Conservation (phyloP, 257 asterid genomes). For the Eustoma russellianum region DNA sequence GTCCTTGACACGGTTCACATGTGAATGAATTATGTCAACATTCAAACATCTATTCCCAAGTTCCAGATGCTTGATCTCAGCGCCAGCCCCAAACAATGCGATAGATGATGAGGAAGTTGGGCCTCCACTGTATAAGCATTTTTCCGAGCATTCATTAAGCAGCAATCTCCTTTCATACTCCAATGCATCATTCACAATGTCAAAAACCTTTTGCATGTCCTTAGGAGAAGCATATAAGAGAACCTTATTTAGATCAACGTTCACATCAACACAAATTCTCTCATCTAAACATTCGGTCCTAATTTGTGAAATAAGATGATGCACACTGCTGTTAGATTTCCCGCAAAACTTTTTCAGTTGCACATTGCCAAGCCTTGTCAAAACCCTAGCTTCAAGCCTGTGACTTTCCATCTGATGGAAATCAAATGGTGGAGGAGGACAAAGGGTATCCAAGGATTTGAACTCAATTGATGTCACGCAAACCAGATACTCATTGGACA, state of each 20-base stretch:
- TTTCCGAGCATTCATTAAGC: conserved; percentile 68
- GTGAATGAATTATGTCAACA: conserved; percentile 59
- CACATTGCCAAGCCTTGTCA: conserved; percentile 55
- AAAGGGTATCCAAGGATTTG: conserved; percentile 38
- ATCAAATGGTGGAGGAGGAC: conserved; percentile 57
- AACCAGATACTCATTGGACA: conserved; percentile 54
- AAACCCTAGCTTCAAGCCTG: conserved; percentile 48
- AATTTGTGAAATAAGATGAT: conserved; percentile 42
- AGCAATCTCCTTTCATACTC: conserved; percentile 51
- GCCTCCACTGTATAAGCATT: conserved; percentile 53
- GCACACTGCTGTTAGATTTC: conserved; percentile 38
- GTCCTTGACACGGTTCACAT: conserved; percentile 36
- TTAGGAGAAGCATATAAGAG: conserved; percentile 48
- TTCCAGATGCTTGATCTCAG: conserved; percentile 80
- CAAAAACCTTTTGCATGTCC: conserved; percentile 51
- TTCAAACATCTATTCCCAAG: conserved; percentile 68
- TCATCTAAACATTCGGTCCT: conserved; percentile 54
- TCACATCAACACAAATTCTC: conserved; percentile 55
- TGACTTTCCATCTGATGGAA: conserved; percentile 43
- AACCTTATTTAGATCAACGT: conserved; percentile 59
- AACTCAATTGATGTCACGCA: conserved; percentile 70
- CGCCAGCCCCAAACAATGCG: conserved; percentile 95
- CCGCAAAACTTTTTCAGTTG: conserved; percentile 79
- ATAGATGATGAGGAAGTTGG: conserved; percentile 40
- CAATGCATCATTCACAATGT: conserved; percentile 39